These are phyloP conservation scores for Aspergillus bertholletiae DNA, from an alignment of 495 filamentous ascomycete genomes.

Conservation along the genomic window DNA sequence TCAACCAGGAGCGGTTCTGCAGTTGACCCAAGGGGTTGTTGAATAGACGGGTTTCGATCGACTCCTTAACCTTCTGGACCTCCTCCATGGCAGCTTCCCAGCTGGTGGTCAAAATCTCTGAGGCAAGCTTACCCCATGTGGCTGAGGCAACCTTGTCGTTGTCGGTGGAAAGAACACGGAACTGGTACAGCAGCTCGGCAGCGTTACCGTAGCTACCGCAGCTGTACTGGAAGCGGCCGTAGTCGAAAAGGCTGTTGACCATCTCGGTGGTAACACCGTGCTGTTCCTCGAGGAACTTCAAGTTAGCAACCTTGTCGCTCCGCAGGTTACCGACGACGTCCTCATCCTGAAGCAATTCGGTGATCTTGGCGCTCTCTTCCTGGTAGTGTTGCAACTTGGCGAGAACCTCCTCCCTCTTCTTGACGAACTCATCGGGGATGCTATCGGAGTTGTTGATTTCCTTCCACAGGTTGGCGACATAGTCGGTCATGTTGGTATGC, in stretches of 20 bases:
- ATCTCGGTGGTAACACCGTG: slow-evolving; percentile 90
- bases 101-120: slow-evolving; percentile 85
- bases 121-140: slow-evolving; percentile 94
- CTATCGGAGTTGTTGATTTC: slow-evolving; percentile 78
- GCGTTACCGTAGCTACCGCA: slow-evolving; percentile 89
- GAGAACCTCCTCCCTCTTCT: slow-evolving; percentile 85
- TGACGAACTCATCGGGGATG: slow-evolving; percentile 77
- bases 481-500: slow-evolving; percentile 97
- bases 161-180: slow-evolving; percentile 94
- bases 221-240: slow-evolving; percentile 92
- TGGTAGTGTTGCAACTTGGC: slow-evolving; percentile 73
- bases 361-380: slow-evolving; percentile 81
- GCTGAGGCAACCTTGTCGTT: slow-evolving; percentile 93
- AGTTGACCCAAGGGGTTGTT: slow-evolving; percentile 94
- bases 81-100: slow-evolving; percentile 98
- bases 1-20: slow-evolving; percentile 89
- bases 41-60: slow-evolving; percentile 87
- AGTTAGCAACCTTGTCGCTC: slow-evolving; percentile 94
- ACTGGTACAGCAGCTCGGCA: slow-evolving; percentile 87
- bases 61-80: slow-evolving; percentile 87
- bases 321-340: slow-evolving; percentile 84
- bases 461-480: slow-evolving; percentile 82
- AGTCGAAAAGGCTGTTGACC: slow-evolving; percentile 92
- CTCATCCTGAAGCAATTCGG: slow-evolving; percentile 75
- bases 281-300: slow-evolving; percentile 91